Conservation (phyloP, 2,329 filamentous ascomycete species). For the Claviceps cyperi region DNA sequence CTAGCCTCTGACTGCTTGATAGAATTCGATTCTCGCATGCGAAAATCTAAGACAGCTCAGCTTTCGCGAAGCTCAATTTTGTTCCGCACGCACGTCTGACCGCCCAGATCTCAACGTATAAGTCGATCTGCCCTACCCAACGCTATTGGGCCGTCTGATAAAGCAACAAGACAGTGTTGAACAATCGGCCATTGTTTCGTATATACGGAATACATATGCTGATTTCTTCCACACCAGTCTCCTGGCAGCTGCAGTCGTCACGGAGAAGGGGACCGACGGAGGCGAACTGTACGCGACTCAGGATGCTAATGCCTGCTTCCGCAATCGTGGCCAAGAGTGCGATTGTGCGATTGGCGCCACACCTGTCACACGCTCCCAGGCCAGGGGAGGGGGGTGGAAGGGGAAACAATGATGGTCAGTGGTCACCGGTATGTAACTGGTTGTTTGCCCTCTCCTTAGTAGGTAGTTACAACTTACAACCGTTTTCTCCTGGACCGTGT, state of each 20-base stretch:
- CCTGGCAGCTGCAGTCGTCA: not conserved
- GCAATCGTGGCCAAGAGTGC: no score
- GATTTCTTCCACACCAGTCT: not conserved
- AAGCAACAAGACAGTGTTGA: no score
- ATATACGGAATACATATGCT: not conserved
- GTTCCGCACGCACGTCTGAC: no score
- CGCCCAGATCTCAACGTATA: no score
- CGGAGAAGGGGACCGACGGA: not conserved
- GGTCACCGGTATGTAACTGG: not conserved
- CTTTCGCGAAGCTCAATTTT: no score
- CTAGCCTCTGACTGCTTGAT: not conserved
- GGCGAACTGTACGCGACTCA: not conserved
- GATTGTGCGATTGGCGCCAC: not conserved
- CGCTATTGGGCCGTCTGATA: not conserved
- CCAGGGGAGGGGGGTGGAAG: not conserved
- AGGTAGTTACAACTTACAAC: no score
- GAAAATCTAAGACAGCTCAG: no score
- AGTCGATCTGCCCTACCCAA: not conserved
- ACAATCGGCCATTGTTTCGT: no score
- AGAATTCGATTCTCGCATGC: not conserved
- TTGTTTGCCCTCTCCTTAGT: not conserved
- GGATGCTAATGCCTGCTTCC: not conserved
- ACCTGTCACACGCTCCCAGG: not conserved
- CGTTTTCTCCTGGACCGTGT: no score
- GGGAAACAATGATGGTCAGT: not conserved